Evolutionary conservation across 495 filamentous ascomycete genomes (phyloP), one percentile per base, ranked within the genome.

Genomic region (Pseudoneurospora amorphoporcata): DNA sequence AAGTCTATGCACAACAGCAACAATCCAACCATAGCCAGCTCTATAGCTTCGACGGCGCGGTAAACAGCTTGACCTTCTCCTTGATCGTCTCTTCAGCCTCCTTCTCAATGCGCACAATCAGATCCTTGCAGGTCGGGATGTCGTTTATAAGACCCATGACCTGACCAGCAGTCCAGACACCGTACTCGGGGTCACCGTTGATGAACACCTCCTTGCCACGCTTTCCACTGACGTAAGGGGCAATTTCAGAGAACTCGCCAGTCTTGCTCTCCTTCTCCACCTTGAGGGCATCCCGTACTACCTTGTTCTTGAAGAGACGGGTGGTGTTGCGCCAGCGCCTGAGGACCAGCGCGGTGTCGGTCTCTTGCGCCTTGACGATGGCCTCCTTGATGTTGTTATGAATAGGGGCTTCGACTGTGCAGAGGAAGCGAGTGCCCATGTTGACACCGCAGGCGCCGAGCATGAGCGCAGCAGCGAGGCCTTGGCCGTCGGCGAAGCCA

Each of bases 381-480:
- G 92, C 87, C 81, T 94, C 86, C 85, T 99, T 99, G 81, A 99
- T 91, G 70, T 96, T 97, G 61, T 90, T 80, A 83, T 99, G 95
- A 71, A 99, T 94, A 1, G 95, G 95, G 58, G 92, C 90, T 80
- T 98, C 94, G 12, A 94, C 87, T 7, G 94, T 98, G 82, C 91
- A 93, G 90, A 97, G 94, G 82, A 98, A 97, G 32, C 94, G 86
- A 9, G 94, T 98, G 61, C 93, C 94, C 94, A 97, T 94, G 82
- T 99, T 99, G 80, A 98, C 92, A 72, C 95, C 95, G 80, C 95
- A 94, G 0, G 95, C 95, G 6, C 95, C 95, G 16, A 99, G 87
- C 37, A 88, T 88, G 72, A 99, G 81, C n/a, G 95, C 95, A 19
- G 95, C 95, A 3, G 95, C 95, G 23, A 99, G 86, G 7, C 95